Conservation (phyloP, 176 grass and related monocot species). For the Triticum monococcum region DNA sequence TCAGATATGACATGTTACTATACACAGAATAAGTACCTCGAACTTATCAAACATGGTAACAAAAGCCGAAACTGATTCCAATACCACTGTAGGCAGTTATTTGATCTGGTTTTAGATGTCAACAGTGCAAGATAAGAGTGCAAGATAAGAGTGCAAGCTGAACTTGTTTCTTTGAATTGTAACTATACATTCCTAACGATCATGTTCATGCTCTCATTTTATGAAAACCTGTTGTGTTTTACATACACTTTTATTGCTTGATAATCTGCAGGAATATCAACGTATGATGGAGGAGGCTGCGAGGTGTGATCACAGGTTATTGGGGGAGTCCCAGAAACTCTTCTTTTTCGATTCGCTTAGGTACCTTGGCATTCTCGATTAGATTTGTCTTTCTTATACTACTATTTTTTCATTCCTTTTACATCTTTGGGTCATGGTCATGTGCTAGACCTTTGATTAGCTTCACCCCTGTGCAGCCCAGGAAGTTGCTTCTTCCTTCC, state of each 20-base stretch:
- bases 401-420: neutral
- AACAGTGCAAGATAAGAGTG: neutral
- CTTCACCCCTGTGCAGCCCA: conserved; percentile 45
- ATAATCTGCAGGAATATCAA: conserved; percentile 75
- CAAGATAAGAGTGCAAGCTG: neutral
- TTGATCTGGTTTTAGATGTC: neutral
- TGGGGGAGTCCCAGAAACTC: conserved; percentile 86
- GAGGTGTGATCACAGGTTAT: conserved; percentile 83
- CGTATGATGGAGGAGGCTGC: conserved; percentile 83
- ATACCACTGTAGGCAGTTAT: neutral
- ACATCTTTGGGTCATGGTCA: neutral
- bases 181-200: neutral
- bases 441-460: neutral
- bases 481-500: conserved; percentile 98
- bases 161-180: neutral
- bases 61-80: neutral
- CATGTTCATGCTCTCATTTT: neutral
- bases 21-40: neutral
- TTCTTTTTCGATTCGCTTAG: conserved; percentile 99
- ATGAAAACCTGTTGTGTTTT: neutral
- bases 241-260: neutral
- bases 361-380: conserved; percentile 39
- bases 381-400: conserved; percentile 1
- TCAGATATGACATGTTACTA: no score
- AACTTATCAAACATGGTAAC: neutral